Evolutionary conservation across 305 asterid species (phyloP), one percentile per base, ranked within the genome.

Genomic region (Solanum hybrid): DNA sequence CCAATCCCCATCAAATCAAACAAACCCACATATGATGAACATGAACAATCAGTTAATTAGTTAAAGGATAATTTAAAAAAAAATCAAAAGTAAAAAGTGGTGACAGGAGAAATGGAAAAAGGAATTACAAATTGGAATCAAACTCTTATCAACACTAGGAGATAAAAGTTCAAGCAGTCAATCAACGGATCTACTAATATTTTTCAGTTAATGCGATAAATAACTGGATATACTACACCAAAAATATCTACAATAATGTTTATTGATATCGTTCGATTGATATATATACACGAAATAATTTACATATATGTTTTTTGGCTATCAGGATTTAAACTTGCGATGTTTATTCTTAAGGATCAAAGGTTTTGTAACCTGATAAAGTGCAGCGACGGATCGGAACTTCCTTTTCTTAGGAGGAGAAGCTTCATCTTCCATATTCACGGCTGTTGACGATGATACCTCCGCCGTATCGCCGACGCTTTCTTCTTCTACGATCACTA

Each of bases 381-480:
- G 89, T 85, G 94, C 96, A 2, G 38, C 84, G 85, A 95, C 71
- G 51, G 93, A 94, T 92, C 97, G 95, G 66, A 92, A 93, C 89
- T 94, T 93, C 90, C 89, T 92, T 35, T 86, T 92, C 89, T 92
- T 87, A 24, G 90, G 89, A 1, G 92, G 95, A 8, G 89, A 91
- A 85, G 90, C 89, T 85, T 92, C 92, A 26, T 89, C 89, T 71
- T 89, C 88, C 85, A 87, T 35, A 72, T 78, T 85, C 45, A 45
- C 10, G 91, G 37, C 42, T 35, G 95, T 6, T 13, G 89, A 72
- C 34, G 89, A 87, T 31, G 95, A 94, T 79, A 95, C 91, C 31
- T 95, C 95, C 60, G 90, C 91, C 4, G 92, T 91, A 86, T 93
- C 95, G 3, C 94, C 94, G 12, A 91, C 94, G 94, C 96, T 94